A percentile compares a stretch with the other conserved stretches of the same genome.
phyloP scores from a whole-genome alignment of 345 rosid genomes.

The Brassica nigra region DNA sequence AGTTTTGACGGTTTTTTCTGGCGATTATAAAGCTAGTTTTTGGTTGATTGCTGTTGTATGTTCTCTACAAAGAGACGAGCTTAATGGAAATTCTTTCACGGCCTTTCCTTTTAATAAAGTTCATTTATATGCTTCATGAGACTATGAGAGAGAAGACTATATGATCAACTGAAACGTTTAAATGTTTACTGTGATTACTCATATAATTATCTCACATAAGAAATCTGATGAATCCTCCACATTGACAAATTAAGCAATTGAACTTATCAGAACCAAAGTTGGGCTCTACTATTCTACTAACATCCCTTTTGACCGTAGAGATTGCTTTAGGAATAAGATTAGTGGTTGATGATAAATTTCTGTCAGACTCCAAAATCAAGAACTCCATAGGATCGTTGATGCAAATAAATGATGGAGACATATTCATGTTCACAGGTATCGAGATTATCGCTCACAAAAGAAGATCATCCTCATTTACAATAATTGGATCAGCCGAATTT shows the following conservation, averaged over 20 bases:
- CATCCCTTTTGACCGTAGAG: neutral
- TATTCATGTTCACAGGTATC: neutral
- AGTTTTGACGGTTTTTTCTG: conserved; percentile 41
- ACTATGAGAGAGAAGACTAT: neutral
- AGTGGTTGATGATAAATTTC: neutral
- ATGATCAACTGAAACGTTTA: conserved; percentile 2
- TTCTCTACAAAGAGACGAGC: conserved; percentile 24
- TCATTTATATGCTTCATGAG: neutral
- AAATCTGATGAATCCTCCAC: neutral
- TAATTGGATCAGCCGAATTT: neutral
- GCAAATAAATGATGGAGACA: neutral
- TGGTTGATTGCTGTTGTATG: conserved; percentile 33
- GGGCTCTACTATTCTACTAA: neutral
- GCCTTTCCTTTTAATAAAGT: conserved; percentile 29
- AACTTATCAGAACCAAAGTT: neutral
- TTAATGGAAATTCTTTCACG: conserved; percentile 21
- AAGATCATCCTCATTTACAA: neutral
- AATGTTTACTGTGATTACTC: neutral
- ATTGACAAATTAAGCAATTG: neutral
- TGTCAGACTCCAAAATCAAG: neutral
- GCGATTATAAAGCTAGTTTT: conserved; percentile 34
- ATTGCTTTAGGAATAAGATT: neutral
- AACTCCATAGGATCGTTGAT: neutral
- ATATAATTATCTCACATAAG: neutral
- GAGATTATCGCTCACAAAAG: neutral